Evolutionary conservation across 116 monocot species (phyloP).

Genomic region (Cymodocea nodosa): DNA sequence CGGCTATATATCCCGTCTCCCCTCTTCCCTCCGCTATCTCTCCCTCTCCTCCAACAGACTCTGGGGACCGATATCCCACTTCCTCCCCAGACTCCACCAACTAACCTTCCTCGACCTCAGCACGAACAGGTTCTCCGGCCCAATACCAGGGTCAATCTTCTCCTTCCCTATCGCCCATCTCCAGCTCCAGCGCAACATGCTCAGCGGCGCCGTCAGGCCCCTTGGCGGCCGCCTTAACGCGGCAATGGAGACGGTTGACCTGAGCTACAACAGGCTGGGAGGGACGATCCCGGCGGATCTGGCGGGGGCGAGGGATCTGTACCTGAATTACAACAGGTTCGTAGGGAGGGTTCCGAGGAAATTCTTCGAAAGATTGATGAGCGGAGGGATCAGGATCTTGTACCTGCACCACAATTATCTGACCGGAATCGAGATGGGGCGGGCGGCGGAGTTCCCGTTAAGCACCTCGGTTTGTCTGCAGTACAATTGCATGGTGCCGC

Average conservation of each 20-base stretch:
- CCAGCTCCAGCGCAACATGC: slow-evolving; percentile 33
- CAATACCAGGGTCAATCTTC: slow-evolving; percentile 38
- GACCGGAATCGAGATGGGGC: slow-evolving; percentile 48
- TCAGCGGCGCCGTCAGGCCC: slow-evolving; percentile 19
- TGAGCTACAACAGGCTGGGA: slow-evolving; percentile 38
- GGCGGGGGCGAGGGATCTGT: slow-evolving; percentile 22
- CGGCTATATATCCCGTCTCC: slow-evolving; percentile 13
- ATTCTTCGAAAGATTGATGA: slow-evolving; percentile 26
- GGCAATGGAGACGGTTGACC: slow-evolving; percentile 25
- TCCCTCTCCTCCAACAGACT: slow-evolving; percentile 34
- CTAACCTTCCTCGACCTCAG: slow-evolving; percentile 54
- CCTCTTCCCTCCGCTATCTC: slow-evolving; percentile 39
- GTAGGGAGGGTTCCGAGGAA: slow-evolving; percentile 28
- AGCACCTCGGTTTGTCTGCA: slow-evolving; percentile 45
- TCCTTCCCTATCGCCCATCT: slow-evolving; percentile 20
- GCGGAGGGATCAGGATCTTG: slow-evolving; percentile 37
- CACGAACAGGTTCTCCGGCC: slow-evolving; percentile 39
- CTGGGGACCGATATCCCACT: slow-evolving; percentile 23
- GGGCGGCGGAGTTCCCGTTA: slow-evolving; percentile 32
- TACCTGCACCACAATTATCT: slow-evolving; percentile 74
- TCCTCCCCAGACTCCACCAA: slow-evolving; percentile 16
- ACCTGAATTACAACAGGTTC: slow-evolving; percentile 43
- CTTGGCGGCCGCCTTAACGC: slow-evolving; percentile 6
- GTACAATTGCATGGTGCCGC: slow-evolving; percentile 84
- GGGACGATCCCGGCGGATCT: slow-evolving; percentile 33